Conservation (phyloP, 345 rosid genomes). For the Arabidopsis thaliana region TAIR10.1 NC_003076.8:23096001-23096500, state of each 20-base stretch:
- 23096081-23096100: not conserved
- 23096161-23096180: conserved; percentile 21
- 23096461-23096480: conserved; percentile 80
- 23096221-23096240: conserved; percentile 58
- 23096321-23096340: conserved; percentile 52
- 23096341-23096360: conserved; percentile 54
- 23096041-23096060: conserved; percentile 29
- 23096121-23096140: conserved; percentile 30
- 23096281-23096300: conserved; percentile 46
- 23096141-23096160: conserved; percentile 22
- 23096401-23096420: conserved; percentile 53
- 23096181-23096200: conserved; percentile 15
- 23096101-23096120: conserved; percentile 34
- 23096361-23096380: conserved; percentile 54
- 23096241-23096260: conserved; percentile 52
- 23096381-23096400: conserved; percentile 51
- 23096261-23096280: conserved; percentile 51
- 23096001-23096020: conserved; percentile 45
- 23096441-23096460: conserved; percentile 67
- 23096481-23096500: conserved; percentile 57
- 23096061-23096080: conserved; percentile 22
- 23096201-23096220: conserved; percentile 10
- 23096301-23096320: conserved; percentile 53
- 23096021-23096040: conserved; percentile 46
- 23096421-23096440: conserved; percentile 73